These are phyloP conservation scores for Rosa rugosa DNA, from an alignment of 306 rosid genomes.

Conservation along the genomic window DNA sequence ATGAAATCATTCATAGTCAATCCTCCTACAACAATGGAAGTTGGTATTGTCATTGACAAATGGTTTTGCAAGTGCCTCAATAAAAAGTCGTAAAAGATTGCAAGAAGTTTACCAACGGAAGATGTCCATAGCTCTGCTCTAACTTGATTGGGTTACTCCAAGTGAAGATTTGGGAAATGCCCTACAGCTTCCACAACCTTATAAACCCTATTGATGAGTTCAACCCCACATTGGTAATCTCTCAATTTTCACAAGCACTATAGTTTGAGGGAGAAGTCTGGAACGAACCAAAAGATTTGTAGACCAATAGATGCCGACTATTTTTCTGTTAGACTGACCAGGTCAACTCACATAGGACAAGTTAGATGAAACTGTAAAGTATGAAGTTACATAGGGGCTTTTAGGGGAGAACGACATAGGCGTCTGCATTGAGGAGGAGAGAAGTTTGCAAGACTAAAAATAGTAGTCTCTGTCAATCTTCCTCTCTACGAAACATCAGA, in stretches of 20 bases:
- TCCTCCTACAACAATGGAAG: constrained; percentile 67
- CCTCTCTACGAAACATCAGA: too few relatives aligned
- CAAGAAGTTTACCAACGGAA: constrained; percentile 58
- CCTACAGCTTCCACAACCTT: constrained; percentile 55
- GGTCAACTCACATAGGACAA: too few relatives aligned
- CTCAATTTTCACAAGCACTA: constrained; percentile 90
- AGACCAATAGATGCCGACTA: too few relatives aligned
- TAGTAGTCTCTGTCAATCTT: too few relatives aligned
- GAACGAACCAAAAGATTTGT: too few relatives aligned
- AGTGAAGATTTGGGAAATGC: constrained; percentile 77
- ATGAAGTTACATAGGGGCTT: too few relatives aligned
- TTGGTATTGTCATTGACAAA: not conserved
- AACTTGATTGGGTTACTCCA: constrained; percentile 81
- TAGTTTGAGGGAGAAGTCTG: too few relatives aligned
- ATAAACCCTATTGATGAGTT: constrained; percentile 69
- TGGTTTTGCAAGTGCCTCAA: not conserved
- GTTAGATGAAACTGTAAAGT: too few relatives aligned
- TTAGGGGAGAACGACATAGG: too few relatives aligned
- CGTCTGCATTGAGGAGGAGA: too few relatives aligned
- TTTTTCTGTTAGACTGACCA: too few relatives aligned
- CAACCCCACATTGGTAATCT: constrained; percentile 70
- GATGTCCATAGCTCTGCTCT: constrained; percentile 80
- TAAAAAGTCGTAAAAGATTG: not conserved
- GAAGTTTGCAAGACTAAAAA: too few relatives aligned
- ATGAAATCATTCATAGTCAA: constrained; percentile 90